Evolutionary conservation across 2,329 filamentous ascomycete species (phyloP).

Genomic region (Xylariaceae sp.): DNA sequence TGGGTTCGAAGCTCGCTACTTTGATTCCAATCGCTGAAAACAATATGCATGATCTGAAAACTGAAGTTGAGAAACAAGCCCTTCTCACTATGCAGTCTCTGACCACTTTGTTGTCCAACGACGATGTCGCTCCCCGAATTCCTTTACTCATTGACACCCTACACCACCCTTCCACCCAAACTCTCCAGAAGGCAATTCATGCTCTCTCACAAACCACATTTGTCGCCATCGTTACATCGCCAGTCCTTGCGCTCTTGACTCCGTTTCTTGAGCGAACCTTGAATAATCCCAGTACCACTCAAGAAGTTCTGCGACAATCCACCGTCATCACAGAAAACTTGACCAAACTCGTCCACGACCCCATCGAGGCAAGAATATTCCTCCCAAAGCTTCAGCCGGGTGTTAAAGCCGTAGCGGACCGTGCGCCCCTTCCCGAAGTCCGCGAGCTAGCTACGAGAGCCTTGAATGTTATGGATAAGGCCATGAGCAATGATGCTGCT

Average conservation of each 20-base stretch:
- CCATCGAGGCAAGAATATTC: constrained; percentile 90
- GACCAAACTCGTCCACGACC: constrained; percentile 94
- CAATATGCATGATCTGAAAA: constrained; percentile 95
- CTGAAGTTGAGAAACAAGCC: constrained; percentile 83
- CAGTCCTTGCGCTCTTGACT: constrained; percentile 88
- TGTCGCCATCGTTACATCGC: constrained; percentile 90
- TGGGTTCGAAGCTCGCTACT: constrained; percentile 80
- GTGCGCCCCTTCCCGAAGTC: constrained; percentile 90
- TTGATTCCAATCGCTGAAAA: constrained; percentile 87
- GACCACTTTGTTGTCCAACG: constrained; percentile 86
- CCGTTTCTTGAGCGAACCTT: constrained; percentile 90
- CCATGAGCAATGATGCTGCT: constrained; percentile 70
- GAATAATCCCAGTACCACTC: constrained; percentile 82
- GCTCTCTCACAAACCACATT: constrained; percentile 98
- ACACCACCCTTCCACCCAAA: constrained; percentile 85
- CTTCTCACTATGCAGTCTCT: constrained; percentile 86
- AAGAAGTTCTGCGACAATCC: constrained; percentile 92
- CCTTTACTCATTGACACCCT: constrained; percentile 90
- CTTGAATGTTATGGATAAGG: constrained; percentile 81
- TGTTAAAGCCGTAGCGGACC: constrained; percentile 80
- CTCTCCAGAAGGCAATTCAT: constrained; percentile 91
- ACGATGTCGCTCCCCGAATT: constrained; percentile 89
- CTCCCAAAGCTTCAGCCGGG: constrained; percentile 90
- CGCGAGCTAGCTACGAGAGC: constrained; percentile 82
- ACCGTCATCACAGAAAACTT: constrained; percentile 96